Evolutionary conservation across 2,329 filamentous ascomycete species (phyloP).

Genomic region (Neofusicoccum umdonicola): DNA sequence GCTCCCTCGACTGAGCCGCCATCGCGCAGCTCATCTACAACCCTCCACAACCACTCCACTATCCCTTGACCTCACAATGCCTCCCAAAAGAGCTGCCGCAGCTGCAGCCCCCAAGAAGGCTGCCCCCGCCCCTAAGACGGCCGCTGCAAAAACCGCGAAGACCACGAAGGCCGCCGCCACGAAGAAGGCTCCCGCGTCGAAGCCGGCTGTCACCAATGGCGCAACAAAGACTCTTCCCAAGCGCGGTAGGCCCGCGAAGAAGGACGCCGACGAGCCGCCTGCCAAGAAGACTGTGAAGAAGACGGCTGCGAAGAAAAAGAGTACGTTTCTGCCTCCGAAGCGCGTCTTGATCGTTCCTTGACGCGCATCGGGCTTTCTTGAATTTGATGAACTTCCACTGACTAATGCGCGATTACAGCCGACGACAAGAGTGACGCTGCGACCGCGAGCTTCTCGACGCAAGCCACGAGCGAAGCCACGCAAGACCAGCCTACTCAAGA

Average conservation of each 20-base stretch:
- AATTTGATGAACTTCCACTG: slow-evolving; percentile 2
- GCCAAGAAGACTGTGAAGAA: not conserved
- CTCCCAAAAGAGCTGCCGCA: slow-evolving; percentile 15
- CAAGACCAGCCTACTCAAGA: slow-evolving; percentile 22
- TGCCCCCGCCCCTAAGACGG: slow-evolving; percentile 28
- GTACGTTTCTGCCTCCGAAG: not conserved
- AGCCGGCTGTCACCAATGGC: slow-evolving; percentile 29
- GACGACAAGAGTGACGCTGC: slow-evolving; percentile 1
- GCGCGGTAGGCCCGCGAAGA: slow-evolving; percentile 11
- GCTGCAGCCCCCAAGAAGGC: slow-evolving; percentile 14
- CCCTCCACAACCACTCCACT: not conserved
- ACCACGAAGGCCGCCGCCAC: slow-evolving; percentile 23
- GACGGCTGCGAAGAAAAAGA: not conserved
- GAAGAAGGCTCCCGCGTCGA: slow-evolving; percentile 26
- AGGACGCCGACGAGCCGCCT: slow-evolving; percentile 2
- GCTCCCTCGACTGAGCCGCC: not conserved
- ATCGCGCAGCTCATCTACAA: not conserved
- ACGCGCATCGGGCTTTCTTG: not conserved
- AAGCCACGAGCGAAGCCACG: slow-evolving; percentile 18
- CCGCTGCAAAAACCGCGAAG: slow-evolving; percentile 26
- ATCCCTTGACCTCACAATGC: not conserved
- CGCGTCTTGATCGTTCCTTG: not conserved
- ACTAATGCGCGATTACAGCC: not conserved
- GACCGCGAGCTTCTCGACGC: slow-evolving; percentile 12
- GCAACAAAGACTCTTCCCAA: slow-evolving; percentile 20